Conservation (phyloP, 2,329 filamentous ascomycete species). For the Stagonosporopsis chrysanthemi region DNA sequence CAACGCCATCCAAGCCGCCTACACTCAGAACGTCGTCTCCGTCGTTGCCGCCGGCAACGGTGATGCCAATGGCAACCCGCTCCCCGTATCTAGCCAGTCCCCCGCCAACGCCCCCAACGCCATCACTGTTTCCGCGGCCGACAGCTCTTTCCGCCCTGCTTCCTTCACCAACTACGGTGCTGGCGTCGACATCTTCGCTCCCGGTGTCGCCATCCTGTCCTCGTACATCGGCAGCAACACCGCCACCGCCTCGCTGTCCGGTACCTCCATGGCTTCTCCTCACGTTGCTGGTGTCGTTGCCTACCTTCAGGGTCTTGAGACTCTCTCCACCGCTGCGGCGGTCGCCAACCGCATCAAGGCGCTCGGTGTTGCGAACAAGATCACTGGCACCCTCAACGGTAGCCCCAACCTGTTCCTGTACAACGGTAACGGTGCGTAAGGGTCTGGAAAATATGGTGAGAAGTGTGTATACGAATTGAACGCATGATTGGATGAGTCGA, state of each 20-base stretch:
- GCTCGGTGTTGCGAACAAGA: conserved; percentile 12
- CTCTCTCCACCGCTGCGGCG: conserved; percentile 22
- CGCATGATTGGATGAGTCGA: neutral
- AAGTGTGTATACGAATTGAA: neutral
- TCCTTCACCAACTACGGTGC: conserved; percentile 42
- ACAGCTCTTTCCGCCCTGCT: conserved; percentile 30
- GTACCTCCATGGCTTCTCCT: conserved; percentile 70
- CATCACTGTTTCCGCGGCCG: conserved; percentile 39
- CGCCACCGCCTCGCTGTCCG: conserved; percentile 54
- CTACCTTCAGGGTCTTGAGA: conserved; percentile 66
- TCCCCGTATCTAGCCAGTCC: conserved; percentile 28
- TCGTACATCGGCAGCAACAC: conserved; percentile 50
- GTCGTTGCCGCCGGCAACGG: conserved; percentile 46
- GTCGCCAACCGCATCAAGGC: conserved; percentile 25
- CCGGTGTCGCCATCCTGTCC: conserved; percentile 49
- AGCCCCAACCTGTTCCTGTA: conserved; percentile 28
- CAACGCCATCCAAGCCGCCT: conserved; percentile 34
- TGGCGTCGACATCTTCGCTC: conserved; percentile 40
- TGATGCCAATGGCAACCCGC: conserved; percentile 17
- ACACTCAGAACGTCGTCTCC: conserved; percentile 34
- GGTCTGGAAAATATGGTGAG: too few species aligned
- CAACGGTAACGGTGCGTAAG: conserved; percentile 33
- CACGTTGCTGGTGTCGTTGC: conserved; percentile 71
- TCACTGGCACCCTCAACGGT: conserved; percentile 21
- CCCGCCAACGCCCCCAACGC: conserved; percentile 40